Base-by-base conservation (phyloP, 768 basidiomycete species). In the Suillus plorans region DNA sequence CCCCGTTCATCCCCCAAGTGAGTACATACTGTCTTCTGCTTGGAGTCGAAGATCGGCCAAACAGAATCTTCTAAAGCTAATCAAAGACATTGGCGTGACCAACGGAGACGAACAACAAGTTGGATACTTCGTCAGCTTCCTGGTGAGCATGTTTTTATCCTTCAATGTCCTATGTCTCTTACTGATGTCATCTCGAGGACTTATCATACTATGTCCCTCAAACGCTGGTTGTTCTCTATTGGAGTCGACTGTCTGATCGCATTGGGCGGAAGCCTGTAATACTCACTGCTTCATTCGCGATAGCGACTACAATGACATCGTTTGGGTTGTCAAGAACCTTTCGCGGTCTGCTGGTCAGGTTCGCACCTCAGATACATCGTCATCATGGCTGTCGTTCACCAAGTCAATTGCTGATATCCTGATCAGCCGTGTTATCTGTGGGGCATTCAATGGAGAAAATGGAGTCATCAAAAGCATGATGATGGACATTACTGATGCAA, bases 211-310 rank as follows among this genome's bases (percentile, higher is more conserved):
- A 89, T 67, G 77, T 89, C 25, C 85, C 89, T 0, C 88, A 92
- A 73, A 89, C 90, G 0, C 71, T 85, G 62, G 86, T 87, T 4
- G 85, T 91, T 36, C 75, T 92, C 37, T 85, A 89, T 61, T 93
- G 90, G 89, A 88, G 87, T 71, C 82, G 89, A 39, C 67, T 86
- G 14, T 91, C 89, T 10, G 90, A 92, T 70, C 77, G 79, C 50
- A 76, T 92, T 20, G 90, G 91, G 10, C 85, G 90, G 49, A 91
- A 88, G 69, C 90, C 90, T 0, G 85, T 92, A 36, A 85, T 92
- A 64, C 80, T 91, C 49, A 78, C 74, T 2, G 90, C 89, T 2
- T 76, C 91, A 4, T 76, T 82, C 39, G 89, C 89, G 1, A 71
- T 90, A 14, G 84, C 84, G 1, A n/a, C 87, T 14, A 89, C 88